Conservation (phyloP, 352 stramenopile genomes). For the Phytophthora pinifolia region DNA sequence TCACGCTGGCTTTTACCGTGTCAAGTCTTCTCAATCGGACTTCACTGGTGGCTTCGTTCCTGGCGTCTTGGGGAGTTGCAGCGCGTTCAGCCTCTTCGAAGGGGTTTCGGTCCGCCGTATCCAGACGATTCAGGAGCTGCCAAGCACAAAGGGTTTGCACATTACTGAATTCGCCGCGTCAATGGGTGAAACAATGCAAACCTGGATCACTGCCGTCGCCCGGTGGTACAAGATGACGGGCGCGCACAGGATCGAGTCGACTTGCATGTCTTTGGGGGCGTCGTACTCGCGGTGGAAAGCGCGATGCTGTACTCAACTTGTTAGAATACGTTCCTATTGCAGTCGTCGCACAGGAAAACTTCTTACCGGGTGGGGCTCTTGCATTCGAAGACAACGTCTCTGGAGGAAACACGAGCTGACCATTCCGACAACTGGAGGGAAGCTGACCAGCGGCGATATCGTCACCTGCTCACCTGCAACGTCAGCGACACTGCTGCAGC, state of each 20-base stretch:
- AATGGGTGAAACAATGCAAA: slow-evolving; percentile 1
- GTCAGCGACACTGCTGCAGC: not conserved
- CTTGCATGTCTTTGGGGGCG: slow-evolving; percentile 43
- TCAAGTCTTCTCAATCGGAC: slow-evolving; percentile 40
- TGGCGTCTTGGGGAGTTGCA: slow-evolving; percentile 17
- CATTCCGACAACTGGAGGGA: slow-evolving; percentile 58
- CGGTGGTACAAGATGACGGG: slow-evolving; percentile 57
- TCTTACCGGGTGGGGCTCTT: slow-evolving; percentile 46
- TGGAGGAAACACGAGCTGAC: slow-evolving; percentile 61
- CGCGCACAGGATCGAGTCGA: slow-evolving; percentile 60
- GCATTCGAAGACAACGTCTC: slow-evolving; percentile 56
- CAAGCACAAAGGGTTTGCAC: not conserved
- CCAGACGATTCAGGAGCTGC: slow-evolving; percentile 57
- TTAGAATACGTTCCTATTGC: not conserved
- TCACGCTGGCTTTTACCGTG: slow-evolving; percentile 24
- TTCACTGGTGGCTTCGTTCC: slow-evolving; percentile 37
- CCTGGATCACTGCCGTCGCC: slow-evolving; percentile 60
- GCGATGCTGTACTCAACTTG: slow-evolving; percentile 36
- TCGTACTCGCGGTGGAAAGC: slow-evolving; percentile 65
- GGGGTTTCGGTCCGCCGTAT: slow-evolving; percentile 17
- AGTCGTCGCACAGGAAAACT: not conserved
- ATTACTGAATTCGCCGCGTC: not conserved
- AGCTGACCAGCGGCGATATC: slow-evolving; percentile 26
- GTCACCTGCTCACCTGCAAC: not conserved
- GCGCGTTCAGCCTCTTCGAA: slow-evolving; percentile 5